Evolutionary conservation across 176 grass and related monocot species (phyloP).

Genomic region (Zea luxurians): DNA sequence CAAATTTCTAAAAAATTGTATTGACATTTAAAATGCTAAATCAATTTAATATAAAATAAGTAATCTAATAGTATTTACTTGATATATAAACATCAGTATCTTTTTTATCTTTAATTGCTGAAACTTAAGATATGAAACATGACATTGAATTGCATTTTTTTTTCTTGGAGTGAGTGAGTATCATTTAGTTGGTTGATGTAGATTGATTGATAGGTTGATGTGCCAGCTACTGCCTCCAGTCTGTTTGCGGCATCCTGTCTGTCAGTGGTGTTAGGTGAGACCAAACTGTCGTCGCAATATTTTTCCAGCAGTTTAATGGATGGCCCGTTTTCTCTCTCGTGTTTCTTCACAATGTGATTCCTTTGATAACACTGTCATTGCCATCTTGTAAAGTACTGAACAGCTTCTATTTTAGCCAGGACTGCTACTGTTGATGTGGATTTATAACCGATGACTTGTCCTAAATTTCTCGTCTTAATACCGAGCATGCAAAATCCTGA

Average conservation of each 20-base stretch:
- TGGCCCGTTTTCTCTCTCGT: not conserved
- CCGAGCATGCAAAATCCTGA: not conserved
- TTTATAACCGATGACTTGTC: conserved; percentile 1
- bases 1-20: no score
- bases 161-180: no score
- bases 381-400: not conserved
- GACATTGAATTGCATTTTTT: no score
- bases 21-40: no score
- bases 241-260: conserved; percentile 33
- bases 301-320: conserved; percentile 2
- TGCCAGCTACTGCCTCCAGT: conserved; percentile 38
- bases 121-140: no score
- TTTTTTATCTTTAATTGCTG: no score
- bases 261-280: conserved; percentile 41
- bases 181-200: conserved; percentile 28
- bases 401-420: conserved; percentile 3
- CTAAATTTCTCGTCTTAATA: conserved; percentile 15
- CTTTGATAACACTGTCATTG: not conserved
- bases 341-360: not conserved
- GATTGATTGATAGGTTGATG: conserved; percentile 32
- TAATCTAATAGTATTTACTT: no score
- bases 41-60: no score
- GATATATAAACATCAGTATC: no score
- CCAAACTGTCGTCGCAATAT: conserved; percentile 21
- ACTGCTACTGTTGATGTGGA: not conserved